A percentile compares a stretch with the other conserved stretches of the same genome.
phyloP scores from a whole-genome alignment of 2,329 filamentous ascomycete genomes.

The Colletotrichum spinosum region DNA sequence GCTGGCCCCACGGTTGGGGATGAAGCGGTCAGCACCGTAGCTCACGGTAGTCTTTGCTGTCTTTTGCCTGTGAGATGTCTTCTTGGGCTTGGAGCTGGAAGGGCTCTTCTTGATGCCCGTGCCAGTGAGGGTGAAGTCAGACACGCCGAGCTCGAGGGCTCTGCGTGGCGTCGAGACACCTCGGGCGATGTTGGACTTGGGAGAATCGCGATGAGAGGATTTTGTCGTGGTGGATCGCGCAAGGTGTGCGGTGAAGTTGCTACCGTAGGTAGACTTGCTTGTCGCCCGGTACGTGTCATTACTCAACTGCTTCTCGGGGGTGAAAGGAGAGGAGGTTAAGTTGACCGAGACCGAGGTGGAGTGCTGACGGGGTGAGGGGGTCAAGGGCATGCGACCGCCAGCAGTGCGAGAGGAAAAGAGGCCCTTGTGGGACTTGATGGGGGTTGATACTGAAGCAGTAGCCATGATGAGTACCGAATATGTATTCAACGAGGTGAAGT shows the following conservation, averaged over 20 bases:
- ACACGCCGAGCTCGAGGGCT: slow-evolving; percentile 87
- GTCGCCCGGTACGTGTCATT: slow-evolving; percentile 62
- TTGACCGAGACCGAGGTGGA: slow-evolving; percentile 61
- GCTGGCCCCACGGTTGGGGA: slow-evolving; percentile 91
- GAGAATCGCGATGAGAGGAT: slow-evolving; percentile 82
- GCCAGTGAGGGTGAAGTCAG: slow-evolving; percentile 90
- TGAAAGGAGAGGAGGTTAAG: slow-evolving; percentile 79
- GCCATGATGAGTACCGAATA: slow-evolving; percentile 74
- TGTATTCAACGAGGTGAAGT: slow-evolving; percentile 53
- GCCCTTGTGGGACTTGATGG: slow-evolving; percentile 93
- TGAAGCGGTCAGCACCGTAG: slow-evolving; percentile 91
- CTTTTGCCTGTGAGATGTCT: slow-evolving; percentile 64
- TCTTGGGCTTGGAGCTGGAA: slow-evolving; percentile 66
- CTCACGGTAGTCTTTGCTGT: slow-evolving; percentile 80
- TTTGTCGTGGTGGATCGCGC: slow-evolving; percentile 74
- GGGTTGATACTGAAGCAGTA: slow-evolving; percentile 83
- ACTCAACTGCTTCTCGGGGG: slow-evolving; percentile 71
- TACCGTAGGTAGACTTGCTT: slow-evolving; percentile 82
- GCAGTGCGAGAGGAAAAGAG: slow-evolving; percentile 93
- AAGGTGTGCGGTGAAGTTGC: slow-evolving; percentile 83
- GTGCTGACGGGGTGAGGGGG: slow-evolving; percentile 83
- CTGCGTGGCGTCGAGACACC: slow-evolving; percentile 81
- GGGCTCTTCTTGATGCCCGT: slow-evolving; percentile 78
- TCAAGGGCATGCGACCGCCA: slow-evolving; percentile 93
- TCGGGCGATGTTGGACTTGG: slow-evolving; percentile 95